Conservation (phyloP, 2,329 filamentous ascomycete genomes). For the Exophiala mesophila region DNA sequence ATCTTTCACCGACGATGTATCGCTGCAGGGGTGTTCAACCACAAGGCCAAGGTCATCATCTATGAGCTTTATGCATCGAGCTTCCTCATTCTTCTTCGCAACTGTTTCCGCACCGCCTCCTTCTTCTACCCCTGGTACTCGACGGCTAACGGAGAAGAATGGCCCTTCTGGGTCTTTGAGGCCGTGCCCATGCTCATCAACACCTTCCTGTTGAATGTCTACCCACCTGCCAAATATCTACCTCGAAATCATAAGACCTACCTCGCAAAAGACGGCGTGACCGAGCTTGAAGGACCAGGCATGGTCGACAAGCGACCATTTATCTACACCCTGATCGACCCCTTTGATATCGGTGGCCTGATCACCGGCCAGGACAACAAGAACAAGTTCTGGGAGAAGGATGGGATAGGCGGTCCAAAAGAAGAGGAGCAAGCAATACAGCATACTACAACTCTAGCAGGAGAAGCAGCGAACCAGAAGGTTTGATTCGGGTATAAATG, state of each 20-base stretch:
- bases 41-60: constrained; percentile 40
- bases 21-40: constrained; percentile 37
- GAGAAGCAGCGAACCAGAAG: too few relatives aligned
- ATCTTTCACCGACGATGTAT: constrained; percentile 44
- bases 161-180: constrained; percentile 54
- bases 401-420: constrained; percentile 23
- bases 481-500: too few relatives aligned
- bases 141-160: constrained; percentile 40
- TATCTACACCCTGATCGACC: constrained; percentile 40
- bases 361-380: constrained; percentile 34
- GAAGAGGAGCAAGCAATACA: too few relatives aligned
- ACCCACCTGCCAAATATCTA: constrained; percentile 47
- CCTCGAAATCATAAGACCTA: constrained; percentile 49
- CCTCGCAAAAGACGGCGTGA: constrained; percentile 48
- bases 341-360: constrained; percentile 39
- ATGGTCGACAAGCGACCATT: constrained; percentile 46
- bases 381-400: constrained; percentile 38
- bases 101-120: constrained; percentile 51
- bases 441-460: too few relatives aligned
- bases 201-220: constrained; percentile 48
- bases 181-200: constrained; percentile 49
- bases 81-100: constrained; percentile 40
- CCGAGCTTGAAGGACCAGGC: constrained; percentile 47
- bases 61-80: constrained; percentile 38
- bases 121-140: constrained; percentile 36